Conservation (phyloP, 306 rosid genomes). For the Sphenostylis stenocarpa region DNA sequence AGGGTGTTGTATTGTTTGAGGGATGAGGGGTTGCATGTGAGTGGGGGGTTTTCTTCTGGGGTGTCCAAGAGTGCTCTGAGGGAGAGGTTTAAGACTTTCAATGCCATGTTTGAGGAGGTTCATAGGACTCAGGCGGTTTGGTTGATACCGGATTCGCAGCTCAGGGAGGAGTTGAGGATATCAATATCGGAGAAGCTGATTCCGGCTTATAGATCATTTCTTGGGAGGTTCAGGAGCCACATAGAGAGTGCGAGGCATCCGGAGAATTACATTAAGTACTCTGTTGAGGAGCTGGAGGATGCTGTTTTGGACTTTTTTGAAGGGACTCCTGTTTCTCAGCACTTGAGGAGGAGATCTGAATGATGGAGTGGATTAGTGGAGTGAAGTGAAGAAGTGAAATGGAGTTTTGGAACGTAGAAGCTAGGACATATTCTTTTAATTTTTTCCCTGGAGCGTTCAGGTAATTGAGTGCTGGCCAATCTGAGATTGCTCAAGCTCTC, state of each 20-base stretch:
- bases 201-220: constrained; percentile 92
- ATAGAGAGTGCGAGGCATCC: constrained; percentile 98
- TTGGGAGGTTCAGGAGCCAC: constrained; percentile 83
- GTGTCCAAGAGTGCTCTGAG: constrained; percentile 88
- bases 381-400: constrained; percentile 15
- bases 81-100: constrained; percentile 93
- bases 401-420: constrained; percentile 57
- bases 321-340: constrained; percentile 72
- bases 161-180: constrained; percentile 92
- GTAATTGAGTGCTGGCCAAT: constrained; percentile 48
- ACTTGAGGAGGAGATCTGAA: constrained; percentile 82
- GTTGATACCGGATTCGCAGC: constrained; percentile 95
- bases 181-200: constrained; percentile 84
- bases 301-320: constrained; percentile 93
- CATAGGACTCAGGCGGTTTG: constrained; percentile 87
- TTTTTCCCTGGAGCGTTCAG: constrained; percentile 71
- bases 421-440: constrained; percentile 86
- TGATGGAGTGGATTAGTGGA: constrained; percentile 38
- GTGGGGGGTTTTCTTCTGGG: constrained; percentile 90
- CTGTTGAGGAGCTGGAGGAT: constrained; percentile 85
- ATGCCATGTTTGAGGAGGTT: constrained; percentile 96
- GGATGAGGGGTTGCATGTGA: constrained; percentile 88
- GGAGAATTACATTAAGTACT: constrained; percentile 91
- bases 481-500: constrained; percentile 49
- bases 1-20: constrained; percentile 82